A percentile compares a stretch with the other conserved stretches of the same genome.
phyloP scores from a whole-genome alignment of 2,329 filamentous ascomycete species.

The Beauveria medogensis region DNA sequence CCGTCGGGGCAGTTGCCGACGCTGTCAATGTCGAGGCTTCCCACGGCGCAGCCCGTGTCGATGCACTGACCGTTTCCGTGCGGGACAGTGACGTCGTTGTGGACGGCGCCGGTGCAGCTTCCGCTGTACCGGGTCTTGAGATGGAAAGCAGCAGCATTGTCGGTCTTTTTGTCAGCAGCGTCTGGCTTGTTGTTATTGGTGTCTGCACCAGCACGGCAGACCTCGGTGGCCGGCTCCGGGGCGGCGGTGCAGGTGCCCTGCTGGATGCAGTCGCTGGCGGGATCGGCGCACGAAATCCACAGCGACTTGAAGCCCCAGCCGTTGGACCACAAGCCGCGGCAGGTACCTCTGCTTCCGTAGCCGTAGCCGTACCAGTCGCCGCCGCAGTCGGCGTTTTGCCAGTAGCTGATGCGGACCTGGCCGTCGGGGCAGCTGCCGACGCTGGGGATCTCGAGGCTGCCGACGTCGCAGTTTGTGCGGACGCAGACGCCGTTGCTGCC shows the following conservation, averaged over 20 bases:
- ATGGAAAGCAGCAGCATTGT: neutral
- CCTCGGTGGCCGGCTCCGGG: neutral
- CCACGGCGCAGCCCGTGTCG: neutral
- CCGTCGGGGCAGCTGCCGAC: conserved; percentile 4
- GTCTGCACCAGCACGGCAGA: too few species aligned
- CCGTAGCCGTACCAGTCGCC: conserved; percentile 6
- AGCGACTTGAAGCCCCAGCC: conserved; percentile 1
- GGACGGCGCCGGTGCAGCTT: neutral
- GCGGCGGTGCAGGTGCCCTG: neutral
- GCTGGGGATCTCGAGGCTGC: neutral
- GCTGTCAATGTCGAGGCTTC: neutral
- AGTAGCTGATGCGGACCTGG: conserved; percentile 6
- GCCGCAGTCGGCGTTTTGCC: neutral
- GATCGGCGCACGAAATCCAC: neutral
- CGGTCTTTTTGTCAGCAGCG: too few species aligned
- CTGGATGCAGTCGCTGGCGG: neutral
- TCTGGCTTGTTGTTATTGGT: too few species aligned
- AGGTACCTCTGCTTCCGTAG: neutral
- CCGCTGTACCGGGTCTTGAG: neutral
- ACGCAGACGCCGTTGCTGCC: conserved; percentile 4
- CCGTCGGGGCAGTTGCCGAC: neutral
- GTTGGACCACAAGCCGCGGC: neutral
- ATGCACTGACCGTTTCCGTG: neutral
- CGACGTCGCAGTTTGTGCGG: neutral
- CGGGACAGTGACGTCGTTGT: neutral